Percentiles rank a stretch among this genome's conserved stretches.
These are phyloP conservation scores for Colletotrichum shisoi DNA, from an alignment of 2,329 filamentous ascomycete genomes.

Conservation along the genomic window DNA sequence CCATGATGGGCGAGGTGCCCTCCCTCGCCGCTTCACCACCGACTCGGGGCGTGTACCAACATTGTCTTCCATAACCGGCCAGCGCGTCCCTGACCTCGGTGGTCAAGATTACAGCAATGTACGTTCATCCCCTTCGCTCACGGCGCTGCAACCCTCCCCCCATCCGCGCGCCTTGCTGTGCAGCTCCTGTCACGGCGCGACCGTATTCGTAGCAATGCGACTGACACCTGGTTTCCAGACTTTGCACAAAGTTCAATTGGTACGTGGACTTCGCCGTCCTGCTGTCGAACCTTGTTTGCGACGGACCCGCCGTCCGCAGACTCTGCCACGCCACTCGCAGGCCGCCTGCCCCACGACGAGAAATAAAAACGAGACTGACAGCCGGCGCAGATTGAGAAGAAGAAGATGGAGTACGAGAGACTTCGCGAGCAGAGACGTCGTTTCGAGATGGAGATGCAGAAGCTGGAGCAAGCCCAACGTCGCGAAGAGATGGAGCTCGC, in stretches of 20 bases:
- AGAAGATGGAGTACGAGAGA: constrained; percentile 89
- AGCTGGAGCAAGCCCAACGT: constrained; percentile 84
- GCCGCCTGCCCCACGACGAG: neutral
- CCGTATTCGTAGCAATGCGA: neutral
- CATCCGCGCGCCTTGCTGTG: neutral
- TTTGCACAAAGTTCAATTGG: constrained; percentile 78
- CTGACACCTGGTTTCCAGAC: constrained; percentile 56
- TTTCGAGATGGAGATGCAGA: constrained; percentile 91
- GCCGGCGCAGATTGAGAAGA: constrained; percentile 80
- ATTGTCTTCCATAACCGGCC: constrained; percentile 68
- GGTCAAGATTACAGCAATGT: constrained; percentile 61
- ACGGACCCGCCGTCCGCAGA: neutral
- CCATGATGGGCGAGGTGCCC: constrained; percentile 75
- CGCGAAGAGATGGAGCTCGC: constrained; percentile 84
- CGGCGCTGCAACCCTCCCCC: neutral
- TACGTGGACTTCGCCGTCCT: constrained; percentile 56
- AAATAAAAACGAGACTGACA: constrained; percentile 49
- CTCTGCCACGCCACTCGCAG: neutral
- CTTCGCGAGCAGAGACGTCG: constrained; percentile 87
- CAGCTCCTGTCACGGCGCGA: neutral
- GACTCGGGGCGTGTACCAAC: constrained; percentile 85
- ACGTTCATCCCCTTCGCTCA: constrained; percentile 41
- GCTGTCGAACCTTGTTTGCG: constrained; percentile 7
- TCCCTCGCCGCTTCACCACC: constrained; percentile 93
- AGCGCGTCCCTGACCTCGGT: constrained; percentile 56